phyloP scores from a whole-genome alignment of 148 eudicot genomes.

The Rhododendron williamsianum region DNA sequence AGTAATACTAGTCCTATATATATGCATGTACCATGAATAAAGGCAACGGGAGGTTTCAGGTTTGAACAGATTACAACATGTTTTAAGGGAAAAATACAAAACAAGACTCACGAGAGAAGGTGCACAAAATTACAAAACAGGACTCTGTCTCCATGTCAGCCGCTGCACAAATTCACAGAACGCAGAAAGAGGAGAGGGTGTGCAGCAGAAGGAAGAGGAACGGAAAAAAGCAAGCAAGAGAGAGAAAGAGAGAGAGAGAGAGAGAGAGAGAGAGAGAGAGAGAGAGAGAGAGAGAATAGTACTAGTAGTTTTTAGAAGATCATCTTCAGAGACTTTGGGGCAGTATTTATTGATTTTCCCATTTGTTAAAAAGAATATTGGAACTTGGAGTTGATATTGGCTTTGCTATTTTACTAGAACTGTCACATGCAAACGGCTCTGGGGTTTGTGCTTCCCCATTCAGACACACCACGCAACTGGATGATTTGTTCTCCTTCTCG shows the following conservation, averaged over 20 bases:
- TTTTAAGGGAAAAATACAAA: constrained; percentile 29
- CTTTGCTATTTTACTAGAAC: constrained; percentile 3
- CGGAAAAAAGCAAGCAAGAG: neutral
- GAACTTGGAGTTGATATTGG: constrained; percentile 33
- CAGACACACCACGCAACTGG: too few relatives aligned
- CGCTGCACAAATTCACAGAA: constrained; percentile 36
- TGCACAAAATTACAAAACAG: constrained; percentile 13
- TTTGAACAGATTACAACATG: constrained; percentile 7
- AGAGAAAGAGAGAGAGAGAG: neutral
- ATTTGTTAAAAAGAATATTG: constrained; percentile 20
- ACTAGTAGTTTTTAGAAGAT: constrained; percentile 13
- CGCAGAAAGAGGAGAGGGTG: neutral
- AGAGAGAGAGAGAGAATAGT: neutral
- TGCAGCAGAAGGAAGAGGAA: neutral
- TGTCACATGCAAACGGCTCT: neutral
- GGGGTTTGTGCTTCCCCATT: neutral
- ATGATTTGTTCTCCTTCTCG: too few relatives aligned
- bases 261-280: constrained; percentile 3
- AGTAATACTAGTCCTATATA: constrained; percentile 8
- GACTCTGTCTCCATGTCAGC: constrained; percentile 42
- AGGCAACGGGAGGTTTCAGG: neutral
- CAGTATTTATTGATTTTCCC: constrained; percentile 1
- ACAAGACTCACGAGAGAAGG: constrained; percentile 38
- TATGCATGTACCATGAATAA: constrained; percentile 26
- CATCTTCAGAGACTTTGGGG: constrained; percentile 12